Evolutionary conservation across 768 basidiomycete species (phyloP).

Genomic region (Lepiota brunneoincarnata): DNA sequence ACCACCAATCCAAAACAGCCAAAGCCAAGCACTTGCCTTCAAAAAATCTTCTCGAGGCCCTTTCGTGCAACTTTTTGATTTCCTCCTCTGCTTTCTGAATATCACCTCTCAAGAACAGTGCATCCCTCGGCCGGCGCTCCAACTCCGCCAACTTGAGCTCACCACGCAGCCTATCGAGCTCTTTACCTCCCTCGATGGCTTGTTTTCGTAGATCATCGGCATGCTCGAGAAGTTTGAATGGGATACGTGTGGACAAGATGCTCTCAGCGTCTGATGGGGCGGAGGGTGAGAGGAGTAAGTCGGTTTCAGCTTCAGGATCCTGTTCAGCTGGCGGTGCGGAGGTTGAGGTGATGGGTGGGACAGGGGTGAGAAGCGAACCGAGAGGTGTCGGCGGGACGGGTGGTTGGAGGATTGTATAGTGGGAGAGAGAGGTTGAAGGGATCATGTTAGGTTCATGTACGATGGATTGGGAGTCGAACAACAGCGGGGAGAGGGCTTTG

Average conservation of each 20-base stretch:
- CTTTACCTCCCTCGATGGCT: constrained; percentile 36
- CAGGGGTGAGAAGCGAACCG: not conserved
- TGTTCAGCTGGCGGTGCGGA: constrained; percentile 13
- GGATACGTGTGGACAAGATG: constrained; percentile 30
- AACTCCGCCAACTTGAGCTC: constrained; percentile 26
- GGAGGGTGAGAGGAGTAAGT: constrained; percentile 7
- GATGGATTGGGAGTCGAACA: constrained; percentile 5
- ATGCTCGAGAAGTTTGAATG: constrained; percentile 25
- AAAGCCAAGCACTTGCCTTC: constrained; percentile 29
- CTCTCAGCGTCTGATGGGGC: constrained; percentile 18
- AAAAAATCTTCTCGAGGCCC: constrained; percentile 44
- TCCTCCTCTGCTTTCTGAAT: constrained; percentile 32
- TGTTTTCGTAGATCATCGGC: constrained; percentile 38
- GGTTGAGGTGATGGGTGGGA: not conserved
- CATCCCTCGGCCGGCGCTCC: constrained; percentile 33
- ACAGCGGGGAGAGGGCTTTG: constrained; percentile 17
- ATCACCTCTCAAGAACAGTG: constrained; percentile 35
- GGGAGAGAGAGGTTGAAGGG: constrained; percentile 1
- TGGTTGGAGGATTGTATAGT: constrained; percentile 11
- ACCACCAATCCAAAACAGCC: constrained; percentile 3
- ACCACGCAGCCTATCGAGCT: constrained; percentile 22
- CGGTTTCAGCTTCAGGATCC: constrained; percentile 13
- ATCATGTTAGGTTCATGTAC: constrained; percentile 2
- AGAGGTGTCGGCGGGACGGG: constrained; percentile 5
- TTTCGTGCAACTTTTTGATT: constrained; percentile 37